Evolutionary conservation across 495 filamentous ascomycete species (phyloP).

Genomic region (Neurospora sp.): DNA sequence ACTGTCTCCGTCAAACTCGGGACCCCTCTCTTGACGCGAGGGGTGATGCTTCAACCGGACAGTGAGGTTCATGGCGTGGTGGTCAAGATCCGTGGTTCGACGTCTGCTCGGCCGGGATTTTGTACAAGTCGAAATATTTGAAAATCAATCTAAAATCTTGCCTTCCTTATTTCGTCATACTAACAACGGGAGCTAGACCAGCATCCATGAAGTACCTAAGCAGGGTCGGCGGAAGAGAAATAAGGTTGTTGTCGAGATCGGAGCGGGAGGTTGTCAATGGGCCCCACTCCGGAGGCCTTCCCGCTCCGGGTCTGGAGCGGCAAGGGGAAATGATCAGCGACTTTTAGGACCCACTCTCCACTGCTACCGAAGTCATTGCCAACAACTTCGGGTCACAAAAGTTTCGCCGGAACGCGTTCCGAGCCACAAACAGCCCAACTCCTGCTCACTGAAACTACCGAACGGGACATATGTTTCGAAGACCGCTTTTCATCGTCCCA

Average conservation of each 20-base stretch:
- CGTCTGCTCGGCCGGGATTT: background rate
- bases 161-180: background rate
- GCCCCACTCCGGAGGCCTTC: background rate
- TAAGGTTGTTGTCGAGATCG: background rate
- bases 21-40: background rate
- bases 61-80: background rate
- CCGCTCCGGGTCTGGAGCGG: background rate
- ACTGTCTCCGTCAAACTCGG: background rate
- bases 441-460: background rate
- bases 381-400: background rate
- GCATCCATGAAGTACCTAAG: background rate
- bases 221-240: background rate
- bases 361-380: background rate
- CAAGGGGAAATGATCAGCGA: background rate
- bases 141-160: background rate
- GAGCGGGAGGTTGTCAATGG: background rate
- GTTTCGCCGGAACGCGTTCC: background rate
- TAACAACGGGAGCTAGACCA: background rate
- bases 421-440: background rate
- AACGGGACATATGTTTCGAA: background rate
- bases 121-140: background rate
- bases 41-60: background rate
- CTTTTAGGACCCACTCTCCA: background rate
- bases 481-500: background rate
- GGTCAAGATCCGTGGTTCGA: background rate